A percentile compares a stretch with the other conserved stretches of the same genome.
phyloP scores from a whole-genome alignment of 352 stramenopile genomes.

The Sclerospora graminicola region DNA sequence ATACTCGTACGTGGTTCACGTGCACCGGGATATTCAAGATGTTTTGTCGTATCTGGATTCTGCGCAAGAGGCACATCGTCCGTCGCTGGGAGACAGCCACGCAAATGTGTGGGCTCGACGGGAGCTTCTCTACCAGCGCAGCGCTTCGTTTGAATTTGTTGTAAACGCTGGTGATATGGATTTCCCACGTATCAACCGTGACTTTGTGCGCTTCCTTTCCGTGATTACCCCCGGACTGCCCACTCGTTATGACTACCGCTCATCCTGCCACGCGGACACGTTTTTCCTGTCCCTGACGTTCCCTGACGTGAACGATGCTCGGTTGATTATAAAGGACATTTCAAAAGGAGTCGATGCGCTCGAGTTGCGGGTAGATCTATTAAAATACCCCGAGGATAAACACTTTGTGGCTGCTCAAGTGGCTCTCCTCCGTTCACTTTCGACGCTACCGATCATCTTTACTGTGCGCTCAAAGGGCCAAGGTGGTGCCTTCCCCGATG shows the following conservation, averaged over 20 bases:
- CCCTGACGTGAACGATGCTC: conserved; percentile 38
- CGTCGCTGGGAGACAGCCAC: conserved; percentile 51
- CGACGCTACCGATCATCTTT: conserved; percentile 92
- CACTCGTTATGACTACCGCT: conserved; percentile 40
- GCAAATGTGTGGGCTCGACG: conserved; percentile 48
- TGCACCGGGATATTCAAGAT: conserved; percentile 61
- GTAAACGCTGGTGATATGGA: conserved; percentile 51
- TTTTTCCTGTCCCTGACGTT: conserved; percentile 81
- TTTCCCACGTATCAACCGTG: conserved; percentile 41
- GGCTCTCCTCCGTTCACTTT: conserved; percentile 75
- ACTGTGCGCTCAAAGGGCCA: conserved; percentile 92
- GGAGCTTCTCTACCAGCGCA: conserved; percentile 42
- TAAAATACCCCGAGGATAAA: conserved; percentile 44
- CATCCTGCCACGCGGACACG: conserved; percentile 37
- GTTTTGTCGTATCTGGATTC: conserved; percentile 51
- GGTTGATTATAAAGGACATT: conserved; percentile 37
- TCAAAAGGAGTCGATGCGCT: conserved; percentile 88
- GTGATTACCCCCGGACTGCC: conserved; percentile 40
- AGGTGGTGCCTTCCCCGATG: conserved; percentile 90
- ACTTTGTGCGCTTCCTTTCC: conserved; percentile 64
- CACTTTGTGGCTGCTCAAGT: conserved; percentile 63
- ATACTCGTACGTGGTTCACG: conserved; percentile 62
- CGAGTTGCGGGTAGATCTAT: conserved; percentile 93
- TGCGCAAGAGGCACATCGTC: conserved; percentile 34
- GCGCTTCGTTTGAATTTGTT: conserved; percentile 45